Evolutionary conservation across 805 yeast genomes (phyloP), one percentile per base, ranked within the genome.

Genomic region (Saccharomycopsis sp.): DNA sequence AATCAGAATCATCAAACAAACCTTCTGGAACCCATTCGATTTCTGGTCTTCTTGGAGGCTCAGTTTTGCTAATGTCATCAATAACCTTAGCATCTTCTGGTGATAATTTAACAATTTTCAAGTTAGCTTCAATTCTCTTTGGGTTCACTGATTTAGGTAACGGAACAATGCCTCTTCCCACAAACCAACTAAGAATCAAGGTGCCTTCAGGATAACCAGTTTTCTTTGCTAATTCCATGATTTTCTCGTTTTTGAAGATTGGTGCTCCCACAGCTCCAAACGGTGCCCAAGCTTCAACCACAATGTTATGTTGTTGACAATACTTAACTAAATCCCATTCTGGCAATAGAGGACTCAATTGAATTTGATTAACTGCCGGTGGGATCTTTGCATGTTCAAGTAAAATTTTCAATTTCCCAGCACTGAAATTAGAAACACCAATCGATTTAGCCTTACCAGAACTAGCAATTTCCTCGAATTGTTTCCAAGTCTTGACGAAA

Each of bases 301-400:
- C 59, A 48, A 81, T 77, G 48, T 69, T 75, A 48, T 82, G 66
- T 31, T 62, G 57, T 43, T 67, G 63, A 61, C 78, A 70, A 61
- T 56, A 80, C 28, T 73, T 70, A 36, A 71, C 57, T 52, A 84
- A 65, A 51, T 77, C 78, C 6, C 60, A 63, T 59, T 83, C 88
- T 40, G 85, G 85, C 47, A 81, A 66, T 50, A 71, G 70, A 37
- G 87, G 86, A 61, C 85, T 93, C 27, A 77, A 61, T 65, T 85
- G 94, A 49, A 83, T 70, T 67, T 86, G 95, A 62, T 80, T 77
- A 34, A 70, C 75, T 8, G 76, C 86, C 4, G 95, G 95, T 24
- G 67, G 70, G 39, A 74, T 59, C 31, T 64, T 71, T 42, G 70
- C 72, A 44, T 66, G 56, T 9, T 61, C 62, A 41, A 81, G 65